Evolutionary conservation across 768 basidiomycete genomes (phyloP), one percentile per base, ranked within the genome.

Genomic region (Polyporus arcularius): DNA sequence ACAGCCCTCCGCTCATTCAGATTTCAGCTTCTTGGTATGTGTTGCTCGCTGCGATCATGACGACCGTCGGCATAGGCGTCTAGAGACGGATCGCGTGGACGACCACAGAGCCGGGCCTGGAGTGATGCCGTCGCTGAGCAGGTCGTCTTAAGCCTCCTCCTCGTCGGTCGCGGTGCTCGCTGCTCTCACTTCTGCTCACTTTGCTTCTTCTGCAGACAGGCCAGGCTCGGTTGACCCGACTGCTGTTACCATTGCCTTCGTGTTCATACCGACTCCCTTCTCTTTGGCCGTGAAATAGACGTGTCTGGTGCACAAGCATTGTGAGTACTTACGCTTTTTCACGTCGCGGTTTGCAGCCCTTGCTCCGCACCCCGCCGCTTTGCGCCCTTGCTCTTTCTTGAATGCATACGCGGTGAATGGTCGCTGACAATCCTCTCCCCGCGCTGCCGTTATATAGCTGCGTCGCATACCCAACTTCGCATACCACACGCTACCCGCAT

Each of bases 151-250:
- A 31, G 47, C 66, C 57, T 46, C 56, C 46, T 55, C 60, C n/a
- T 47, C 40, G 47, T 14, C 45, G 50, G 49, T 41, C 31, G 31
- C 38, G 55, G 40, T 16, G 54, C 43, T 60, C 49, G 31, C 55
- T 54, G 42, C 54, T 57, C 63, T 61, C 63, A 28, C 46, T 67
- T 53, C 43, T 54, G 55, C 53, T 60, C 55, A 39, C 53, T 60
- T 43, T 43, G 30, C 53, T 45, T 61, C 10, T 40, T 58, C 61
- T 58, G 32, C 57, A 49, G 57, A 55, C 64, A 58, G 59, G 57
- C 53, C 55, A 57, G 46, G 40, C 50, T 67, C 67, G 67, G 67
- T 62, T 61, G 67, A 62, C 51, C 67, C 67, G 67, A 62, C 46
- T 58, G 54, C 58, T 60, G 54, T 61, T 55, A 47, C 41, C 9